phyloP scores from a whole-genome alignment of 805 yeast species.

The Sugiyamaella chiloensis region DNA sequence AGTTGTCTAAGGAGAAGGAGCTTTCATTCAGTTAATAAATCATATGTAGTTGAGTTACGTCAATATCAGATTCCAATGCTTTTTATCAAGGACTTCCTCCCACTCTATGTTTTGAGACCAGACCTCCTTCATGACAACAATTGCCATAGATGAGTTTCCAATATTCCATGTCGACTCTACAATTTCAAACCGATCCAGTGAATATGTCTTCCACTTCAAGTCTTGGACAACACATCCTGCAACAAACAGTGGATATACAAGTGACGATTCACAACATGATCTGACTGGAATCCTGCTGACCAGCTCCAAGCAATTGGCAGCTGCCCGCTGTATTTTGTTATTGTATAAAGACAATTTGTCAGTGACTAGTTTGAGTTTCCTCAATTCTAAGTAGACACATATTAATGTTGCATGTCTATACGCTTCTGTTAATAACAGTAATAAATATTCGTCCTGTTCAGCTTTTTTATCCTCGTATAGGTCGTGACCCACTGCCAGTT shows the following conservation, averaged over 20 bases:
- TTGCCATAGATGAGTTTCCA: slow-evolving; percentile 8
- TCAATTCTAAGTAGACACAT: not conserved
- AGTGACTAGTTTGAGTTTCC: not conserved
- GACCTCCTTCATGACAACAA: not conserved
- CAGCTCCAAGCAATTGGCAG: not conserved
- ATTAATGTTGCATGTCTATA: slow-evolving; percentile 5
- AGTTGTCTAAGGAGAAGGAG: not conserved
- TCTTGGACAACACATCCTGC: slow-evolving; percentile 7
- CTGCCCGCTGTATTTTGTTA: not conserved
- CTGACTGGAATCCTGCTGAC: slow-evolving; percentile 1
- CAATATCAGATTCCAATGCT: slow-evolving; percentile 3
- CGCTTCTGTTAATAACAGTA: not conserved
- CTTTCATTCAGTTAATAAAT: not conserved
- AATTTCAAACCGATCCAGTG: not conserved
- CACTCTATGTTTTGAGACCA: slow-evolving; percentile 2
- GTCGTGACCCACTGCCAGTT: not conserved
- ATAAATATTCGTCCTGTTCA: not conserved
- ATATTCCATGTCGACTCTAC: slow-evolving; percentile 7
- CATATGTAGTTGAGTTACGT: not conserved
- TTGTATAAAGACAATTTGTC: not conserved
- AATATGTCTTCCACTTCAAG: not conserved
- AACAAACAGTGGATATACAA: slow-evolving; percentile 8
- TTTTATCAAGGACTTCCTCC: not conserved
- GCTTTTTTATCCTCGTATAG: not conserved
- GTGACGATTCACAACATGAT: slow-evolving; percentile 10